Evolutionary conservation across 1,284 basidiomycete species (phyloP).

Genomic region (Sanghuangporus weigelae): DNA sequence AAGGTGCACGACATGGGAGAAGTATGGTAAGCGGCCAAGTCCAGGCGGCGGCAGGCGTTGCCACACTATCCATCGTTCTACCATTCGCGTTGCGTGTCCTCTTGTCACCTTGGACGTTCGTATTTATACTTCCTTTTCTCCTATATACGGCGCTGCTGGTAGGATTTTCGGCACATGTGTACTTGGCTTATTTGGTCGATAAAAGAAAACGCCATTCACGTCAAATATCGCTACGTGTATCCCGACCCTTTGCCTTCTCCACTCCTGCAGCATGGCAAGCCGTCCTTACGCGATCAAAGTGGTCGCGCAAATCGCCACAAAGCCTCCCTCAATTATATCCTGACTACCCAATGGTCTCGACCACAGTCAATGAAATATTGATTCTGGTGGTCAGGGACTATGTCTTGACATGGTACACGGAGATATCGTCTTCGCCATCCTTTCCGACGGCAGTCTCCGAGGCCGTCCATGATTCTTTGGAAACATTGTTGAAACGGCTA

Average conservation of each 20-base stretch:
- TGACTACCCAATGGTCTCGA: slow-evolving; percentile 56
- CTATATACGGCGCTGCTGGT: slow-evolving; percentile 43
- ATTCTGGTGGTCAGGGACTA: slow-evolving; percentile 80
- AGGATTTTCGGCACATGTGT: slow-evolving; percentile 49
- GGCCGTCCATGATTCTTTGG: slow-evolving; percentile 64
- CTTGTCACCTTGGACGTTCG: slow-evolving; percentile 58
- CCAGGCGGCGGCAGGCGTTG: slow-evolving; percentile 47
- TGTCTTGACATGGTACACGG: slow-evolving; percentile 80
- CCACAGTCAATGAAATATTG: slow-evolving; percentile 71
- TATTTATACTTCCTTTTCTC: slow-evolving; percentile 59
- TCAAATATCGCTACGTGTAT: slow-evolving; percentile 43
- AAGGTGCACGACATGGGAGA: not conserved
- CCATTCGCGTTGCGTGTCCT: slow-evolving; percentile 49
- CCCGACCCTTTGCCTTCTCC: slow-evolving; percentile 74
- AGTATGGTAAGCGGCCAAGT: slow-evolving; percentile 30
- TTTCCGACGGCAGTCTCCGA: slow-evolving; percentile 84
- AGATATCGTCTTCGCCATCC: slow-evolving; percentile 77
- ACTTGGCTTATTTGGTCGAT: slow-evolving; percentile 52
- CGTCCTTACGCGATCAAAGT: slow-evolving; percentile 75
- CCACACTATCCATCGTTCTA: slow-evolving; percentile 45
- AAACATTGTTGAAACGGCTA: slow-evolving; percentile 51
- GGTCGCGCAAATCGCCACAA: slow-evolving; percentile 68
- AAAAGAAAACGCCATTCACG: slow-evolving; percentile 26
- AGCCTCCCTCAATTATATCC: slow-evolving; percentile 57
- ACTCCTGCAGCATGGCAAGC: slow-evolving; percentile 91